phyloP scores from a whole-genome alignment of 2,329 filamentous ascomycete genomes.

The Samsoniella hepiali region DNA sequence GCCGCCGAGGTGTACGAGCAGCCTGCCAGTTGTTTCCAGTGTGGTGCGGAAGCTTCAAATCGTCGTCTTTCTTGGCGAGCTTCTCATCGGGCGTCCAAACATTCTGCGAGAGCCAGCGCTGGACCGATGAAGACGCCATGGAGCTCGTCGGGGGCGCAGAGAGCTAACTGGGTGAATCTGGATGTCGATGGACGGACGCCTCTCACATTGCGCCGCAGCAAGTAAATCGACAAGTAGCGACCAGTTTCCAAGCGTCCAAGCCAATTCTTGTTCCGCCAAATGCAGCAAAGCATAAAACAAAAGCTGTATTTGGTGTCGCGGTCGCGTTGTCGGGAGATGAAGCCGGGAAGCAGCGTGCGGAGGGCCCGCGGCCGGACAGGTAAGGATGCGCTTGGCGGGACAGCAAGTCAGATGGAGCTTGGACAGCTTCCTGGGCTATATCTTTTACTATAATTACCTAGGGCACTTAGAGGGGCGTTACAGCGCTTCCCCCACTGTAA shows the following conservation, averaged over 20 bases:
- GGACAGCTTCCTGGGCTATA: not conserved
- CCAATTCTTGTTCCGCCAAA: not conserved
- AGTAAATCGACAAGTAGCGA: not conserved
- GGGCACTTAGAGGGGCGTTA: not conserved
- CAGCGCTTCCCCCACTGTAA: not conserved
- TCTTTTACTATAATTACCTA: too few relatives aligned
- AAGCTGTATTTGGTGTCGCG: not conserved
- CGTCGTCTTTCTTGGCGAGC: slow-evolving; percentile 59
- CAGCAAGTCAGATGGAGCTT: not conserved
- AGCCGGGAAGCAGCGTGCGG: not conserved
- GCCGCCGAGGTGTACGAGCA: slow-evolving; percentile 45
- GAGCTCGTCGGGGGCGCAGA: not conserved
- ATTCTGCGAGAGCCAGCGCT: slow-evolving; percentile 30
- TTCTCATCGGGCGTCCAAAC: slow-evolving; percentile 53
- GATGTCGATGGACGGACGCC: not conserved
- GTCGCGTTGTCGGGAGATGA: not conserved
- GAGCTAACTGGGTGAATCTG: not conserved
- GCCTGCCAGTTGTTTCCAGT: slow-evolving; percentile 38
- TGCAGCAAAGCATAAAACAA: not conserved
- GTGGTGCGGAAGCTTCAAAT: slow-evolving; percentile 35
- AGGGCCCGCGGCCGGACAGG: not conserved
- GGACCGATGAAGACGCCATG: slow-evolving; percentile 12
- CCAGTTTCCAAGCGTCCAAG: not conserved
- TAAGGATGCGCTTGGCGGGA: not conserved
- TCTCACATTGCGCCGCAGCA: slow-evolving; percentile 9